Evolutionary conservation across 345 rosid genomes (phyloP).

Genomic region (Citrus reticulata): DNA sequence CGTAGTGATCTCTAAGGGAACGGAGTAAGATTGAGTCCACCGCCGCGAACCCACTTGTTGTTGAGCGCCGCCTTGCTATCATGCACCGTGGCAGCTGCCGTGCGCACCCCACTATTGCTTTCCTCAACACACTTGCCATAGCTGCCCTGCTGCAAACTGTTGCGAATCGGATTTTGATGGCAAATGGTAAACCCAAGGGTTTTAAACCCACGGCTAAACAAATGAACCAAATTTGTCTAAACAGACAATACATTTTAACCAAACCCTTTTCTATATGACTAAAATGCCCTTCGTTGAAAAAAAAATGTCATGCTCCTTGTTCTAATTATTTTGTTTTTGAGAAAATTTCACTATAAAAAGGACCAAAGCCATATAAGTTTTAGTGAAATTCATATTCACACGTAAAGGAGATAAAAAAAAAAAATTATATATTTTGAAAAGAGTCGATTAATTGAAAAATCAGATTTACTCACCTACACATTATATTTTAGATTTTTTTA

Average conservation of each 20-base stretch:
- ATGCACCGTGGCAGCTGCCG: slow-evolving; percentile 37
- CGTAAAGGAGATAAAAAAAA: too few relatives aligned
- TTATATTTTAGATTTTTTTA: too few relatives aligned
- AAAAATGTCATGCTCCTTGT: not conserved
- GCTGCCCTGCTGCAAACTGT: not conserved
- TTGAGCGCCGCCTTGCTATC: slow-evolving; percentile 24
- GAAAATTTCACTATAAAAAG: too few relatives aligned
- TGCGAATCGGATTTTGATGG: not conserved
- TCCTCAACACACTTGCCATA: slow-evolving; percentile 36
- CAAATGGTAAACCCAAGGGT: not conserved
- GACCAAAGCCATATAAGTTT: too few relatives aligned
- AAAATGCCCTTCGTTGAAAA: not conserved
- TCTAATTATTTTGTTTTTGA: too few relatives aligned
- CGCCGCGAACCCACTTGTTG: slow-evolving; percentile 40
- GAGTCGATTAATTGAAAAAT: too few relatives aligned
- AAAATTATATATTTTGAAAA: too few relatives aligned
- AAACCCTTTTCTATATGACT: not conserved
- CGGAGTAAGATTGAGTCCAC: slow-evolving; percentile 77
- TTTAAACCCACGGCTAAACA: not conserved
- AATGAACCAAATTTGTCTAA: too few relatives aligned
- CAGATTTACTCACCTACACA: too few relatives aligned
- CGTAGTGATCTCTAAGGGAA: slow-evolving; percentile 90
- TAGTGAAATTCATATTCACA: too few relatives aligned
- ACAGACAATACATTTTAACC: not conserved
- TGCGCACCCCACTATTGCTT: slow-evolving; percentile 29